Evolutionary conservation across 2,329 filamentous ascomycete species (phyloP), one percentile per base, ranked within the genome.

Genomic region (Pestalotiopsis sp.): DNA sequence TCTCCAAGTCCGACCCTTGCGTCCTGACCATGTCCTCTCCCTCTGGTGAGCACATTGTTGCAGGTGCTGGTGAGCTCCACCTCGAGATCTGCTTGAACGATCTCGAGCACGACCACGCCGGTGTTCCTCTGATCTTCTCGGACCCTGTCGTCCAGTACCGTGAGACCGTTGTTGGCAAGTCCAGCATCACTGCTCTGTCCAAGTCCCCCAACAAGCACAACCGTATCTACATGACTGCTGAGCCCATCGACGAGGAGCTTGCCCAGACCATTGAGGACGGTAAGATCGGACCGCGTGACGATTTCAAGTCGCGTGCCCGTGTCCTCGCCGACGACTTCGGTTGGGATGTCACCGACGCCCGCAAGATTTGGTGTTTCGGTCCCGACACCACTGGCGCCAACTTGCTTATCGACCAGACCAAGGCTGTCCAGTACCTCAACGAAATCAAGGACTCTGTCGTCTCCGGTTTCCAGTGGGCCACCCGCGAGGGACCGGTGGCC

Each of bases 131-230:
- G 82, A 94, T 92, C 85, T 91, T 99, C 84, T 98, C 94, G 80
- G 96, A 98, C 88, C 96, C 96, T 74, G 96, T 99, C 81, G 96
- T 98, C 80, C 90, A 94, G 82, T 99, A 97, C 91, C 94, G 96
- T 90, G 96, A 99, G 91, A 97, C 95, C 73, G 95, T 99, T 79
- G 83, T 84, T 76, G 88, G 73, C 78, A 90, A 90, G 81, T 98
- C 96, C 67, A 93, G 91, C 89, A 98, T 98, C 79, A 97, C 93
- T 79, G 96, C 96, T 75, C 89, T 99, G 79, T 98, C 96, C 84
- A 99, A 99, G 89, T 99, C 96, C 62, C 96, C 96, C 87, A 99
- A 99, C 93, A 99, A 99, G 94, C 96, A 99, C 92, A 99, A 99
- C 90, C 95, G 96, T 94, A 89, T 99, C 70, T 99, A 98, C 89